Base-by-base conservation (phyloP, 2,329 filamentous ascomycete species). In the Beauveria bassiana region DNA sequence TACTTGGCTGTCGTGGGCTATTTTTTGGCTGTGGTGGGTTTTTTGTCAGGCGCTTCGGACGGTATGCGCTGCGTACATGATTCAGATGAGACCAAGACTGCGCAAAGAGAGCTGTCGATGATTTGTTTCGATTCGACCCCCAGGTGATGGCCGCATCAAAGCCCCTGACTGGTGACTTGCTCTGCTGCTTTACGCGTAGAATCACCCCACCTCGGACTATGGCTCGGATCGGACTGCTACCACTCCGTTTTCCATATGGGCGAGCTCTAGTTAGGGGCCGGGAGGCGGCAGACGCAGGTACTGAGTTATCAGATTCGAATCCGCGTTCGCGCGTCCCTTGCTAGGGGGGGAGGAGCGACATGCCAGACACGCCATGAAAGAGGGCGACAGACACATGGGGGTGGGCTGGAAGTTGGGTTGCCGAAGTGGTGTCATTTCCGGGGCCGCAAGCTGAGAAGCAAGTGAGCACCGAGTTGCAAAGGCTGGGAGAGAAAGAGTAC, bases 391-490 rank as follows among this genome's bases (percentile, higher is more conserved):
- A n/a, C 43, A 16, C 22, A 31, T 18, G 42, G 26, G 28, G 24
- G 16, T 3, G 26, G 24, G 24, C 20, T 55, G 59, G 50, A 61
- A 54, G 51, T 50, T 22, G 50, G 43, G 22, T 40, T 28, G 51
- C 51, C 59, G 50, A 34, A 61, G 59, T 55, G 59, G 56, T 59
- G 56, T 59, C 46, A 59, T 59, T 59, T 59, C 56, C 38, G 38
- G 34, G 34, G 16, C 28, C 31, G 28, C 14, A 59, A 38, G 16
- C 18, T 31, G 28, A 8, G 49, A 34, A 20, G n/a, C 45, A 22
- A 24, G 45, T 26, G 12, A 34, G 31, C 20, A 22, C 20, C 24
- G 45, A 22, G 45, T 22, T 28, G 16, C 46, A 28, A 28, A 20
- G 46, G 46, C 46, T 28, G 24, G 46, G 20, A 16, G 28, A 28